Percentiles rank a stretch among this genome's conserved stretches.
phyloP scores from a whole-genome alignment of 495 filamentous ascomycete genomes.

The Penicillium soppii region DNA sequence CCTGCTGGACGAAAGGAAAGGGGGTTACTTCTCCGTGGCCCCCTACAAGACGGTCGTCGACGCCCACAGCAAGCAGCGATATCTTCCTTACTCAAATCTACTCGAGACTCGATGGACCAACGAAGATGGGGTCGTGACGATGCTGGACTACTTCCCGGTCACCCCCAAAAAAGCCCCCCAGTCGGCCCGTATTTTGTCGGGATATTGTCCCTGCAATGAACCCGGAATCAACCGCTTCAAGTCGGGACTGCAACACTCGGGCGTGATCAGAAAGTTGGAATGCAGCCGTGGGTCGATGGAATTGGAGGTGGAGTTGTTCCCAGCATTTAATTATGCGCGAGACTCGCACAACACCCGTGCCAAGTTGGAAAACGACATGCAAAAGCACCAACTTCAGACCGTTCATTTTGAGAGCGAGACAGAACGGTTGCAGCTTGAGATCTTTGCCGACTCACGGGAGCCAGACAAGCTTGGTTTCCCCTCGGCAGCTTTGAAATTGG shows the following conservation, averaged over 20 bases:
- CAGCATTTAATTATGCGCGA: slow-evolving; percentile 66
- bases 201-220: slow-evolving; percentile 39
- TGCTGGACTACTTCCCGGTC: slow-evolving; percentile 69
- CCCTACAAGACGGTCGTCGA: slow-evolving; percentile 40
- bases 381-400: slow-evolving; percentile 51
- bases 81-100: slow-evolving; percentile 68
- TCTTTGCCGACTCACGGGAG: slow-evolving; percentile 59
- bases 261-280: slow-evolving; percentile 64
- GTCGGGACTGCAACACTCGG: slow-evolving; percentile 39
- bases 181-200: slow-evolving; percentile 28
- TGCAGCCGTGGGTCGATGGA: slow-evolving; percentile 63
- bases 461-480: slow-evolving; percentile 46
- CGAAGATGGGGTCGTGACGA: slow-evolving; percentile 67
- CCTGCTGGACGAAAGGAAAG: slow-evolving; percentile 68
- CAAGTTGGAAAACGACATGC: slow-evolving; percentile 28
- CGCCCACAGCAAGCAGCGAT: slow-evolving; percentile 66
- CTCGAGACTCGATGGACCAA: slow-evolving; percentile 70
- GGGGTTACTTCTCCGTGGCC: slow-evolving; percentile 66
- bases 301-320: slow-evolving; percentile 65
- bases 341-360: slow-evolving; percentile 49
- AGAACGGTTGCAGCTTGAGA: slow-evolving; percentile 61
- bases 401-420: slow-evolving; percentile 58
- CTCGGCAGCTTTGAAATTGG: slow-evolving; percentile 49
- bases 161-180: slow-evolving; percentile 22
- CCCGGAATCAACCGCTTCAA: slow-evolving; percentile 34